phyloP scores from a whole-genome alignment of 306 rosid genomes.

The Aeschynomene evenia region DNA sequence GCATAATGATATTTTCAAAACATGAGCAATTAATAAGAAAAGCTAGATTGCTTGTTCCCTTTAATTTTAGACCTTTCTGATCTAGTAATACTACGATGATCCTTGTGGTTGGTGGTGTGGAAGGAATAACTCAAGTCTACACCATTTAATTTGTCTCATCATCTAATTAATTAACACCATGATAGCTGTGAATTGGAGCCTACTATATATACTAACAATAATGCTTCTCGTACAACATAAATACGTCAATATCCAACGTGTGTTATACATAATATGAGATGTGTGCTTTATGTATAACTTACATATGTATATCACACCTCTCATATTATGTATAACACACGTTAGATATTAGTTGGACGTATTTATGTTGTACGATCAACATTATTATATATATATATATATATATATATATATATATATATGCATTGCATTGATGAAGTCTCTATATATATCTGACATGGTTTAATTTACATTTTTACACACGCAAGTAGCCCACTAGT shows the following conservation, averaged over 20 bases:
- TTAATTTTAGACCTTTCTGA: constrained; percentile 46
- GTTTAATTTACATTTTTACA: no score
- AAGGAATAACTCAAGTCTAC: constrained; percentile 35
- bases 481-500: constrained; percentile 32
- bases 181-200: constrained; percentile 30
- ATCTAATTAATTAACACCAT: constrained; percentile 21
- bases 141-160: constrained; percentile 30
- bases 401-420: no score
- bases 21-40: constrained; percentile 43
- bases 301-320: no score
- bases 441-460: neutral
- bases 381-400: no score
- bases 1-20: constrained; percentile 49
- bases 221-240: no score
- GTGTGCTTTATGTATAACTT: no score
- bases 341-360: no score
- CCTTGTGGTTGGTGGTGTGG: constrained; percentile 36
- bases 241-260: no score
- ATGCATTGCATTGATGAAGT: neutral
- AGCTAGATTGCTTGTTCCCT: constrained; percentile 22
- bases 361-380: no score
- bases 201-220: no score
- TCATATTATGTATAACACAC: no score
- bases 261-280: no score
- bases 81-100: constrained; percentile 28